A percentile compares a stretch with the other conserved stretches of the same genome.
These are phyloP conservation scores for Zymoseptoria crescenta DNA, from an alignment of 2,329 filamentous ascomycete genomes.

Conservation along the genomic window DNA sequence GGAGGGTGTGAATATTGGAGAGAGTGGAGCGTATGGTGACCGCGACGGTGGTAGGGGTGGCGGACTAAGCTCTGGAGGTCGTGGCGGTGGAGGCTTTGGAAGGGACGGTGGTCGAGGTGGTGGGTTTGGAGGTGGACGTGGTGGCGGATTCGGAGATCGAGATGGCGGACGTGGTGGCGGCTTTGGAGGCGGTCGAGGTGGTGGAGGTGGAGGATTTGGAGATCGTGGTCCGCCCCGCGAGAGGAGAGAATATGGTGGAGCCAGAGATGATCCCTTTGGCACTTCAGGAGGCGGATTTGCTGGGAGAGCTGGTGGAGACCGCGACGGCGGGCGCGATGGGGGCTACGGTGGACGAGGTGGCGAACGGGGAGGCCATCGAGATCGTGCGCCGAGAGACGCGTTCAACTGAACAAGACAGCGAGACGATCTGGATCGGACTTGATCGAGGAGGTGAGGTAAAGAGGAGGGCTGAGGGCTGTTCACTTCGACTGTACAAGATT, in stretches of 20 bases:
- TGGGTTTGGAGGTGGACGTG: slow-evolving; percentile 3
- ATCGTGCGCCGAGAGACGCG: background rate
- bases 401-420: background rate
- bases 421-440: background rate
- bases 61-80: slow-evolving; percentile 7
- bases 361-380: background rate
- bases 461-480: background rate
- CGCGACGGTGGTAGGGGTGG: slow-evolving; percentile 9
- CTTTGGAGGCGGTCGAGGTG: slow-evolving; percentile 14
- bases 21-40: slow-evolving; percentile 6
- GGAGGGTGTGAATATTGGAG: slow-evolving; percentile 25
- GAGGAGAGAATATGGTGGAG: slow-evolving; percentile 10
- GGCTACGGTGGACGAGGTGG: background rate
- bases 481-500: background rate
- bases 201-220: slow-evolving; percentile 2
- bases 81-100: slow-evolving; percentile 7
- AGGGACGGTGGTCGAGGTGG: slow-evolving; percentile 6
- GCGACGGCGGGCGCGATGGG: slow-evolving; percentile 7
- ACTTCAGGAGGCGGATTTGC: slow-evolving; percentile 5
- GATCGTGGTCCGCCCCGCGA: background rate
- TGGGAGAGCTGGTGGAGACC: slow-evolving; percentile 1
- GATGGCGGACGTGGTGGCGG: slow-evolving; percentile 11
- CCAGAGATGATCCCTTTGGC: slow-evolving; percentile 2
- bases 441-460: background rate
- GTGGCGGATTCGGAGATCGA: slow-evolving; percentile 7